A percentile compares a stretch with the other conserved stretches of the same genome.
Evolutionary conservation across 2,329 filamentous ascomycete genomes (phyloP).

Genomic region (Arthrinium puccinioides): DNA sequence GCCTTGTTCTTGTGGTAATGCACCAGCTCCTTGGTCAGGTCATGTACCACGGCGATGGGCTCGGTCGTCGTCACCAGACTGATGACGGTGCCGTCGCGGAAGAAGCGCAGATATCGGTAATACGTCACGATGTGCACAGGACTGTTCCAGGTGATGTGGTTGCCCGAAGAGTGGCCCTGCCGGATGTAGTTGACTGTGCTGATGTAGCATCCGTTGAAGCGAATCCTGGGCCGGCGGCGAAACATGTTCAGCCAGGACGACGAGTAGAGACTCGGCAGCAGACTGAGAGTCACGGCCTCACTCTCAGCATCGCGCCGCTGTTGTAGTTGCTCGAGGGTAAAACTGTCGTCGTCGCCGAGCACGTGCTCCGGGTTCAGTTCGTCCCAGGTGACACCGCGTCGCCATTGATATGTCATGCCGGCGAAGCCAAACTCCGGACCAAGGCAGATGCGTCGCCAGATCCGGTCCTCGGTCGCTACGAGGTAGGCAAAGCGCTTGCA

Average conservation of each 20-base stretch:
- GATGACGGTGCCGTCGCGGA: conserved; percentile 79
- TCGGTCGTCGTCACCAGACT: conserved; percentile 75
- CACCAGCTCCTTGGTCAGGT: conserved; percentile 67
- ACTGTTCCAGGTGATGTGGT: conserved; percentile 66
- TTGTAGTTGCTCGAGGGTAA: conserved; percentile 29
- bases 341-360: conserved; percentile 17
- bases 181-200: conserved; percentile 93
- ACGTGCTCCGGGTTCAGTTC: conserved; percentile 29
- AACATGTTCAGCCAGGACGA: conserved; percentile 64
- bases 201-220: conserved; percentile 96
- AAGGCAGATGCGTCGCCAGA: conserved; percentile 75
- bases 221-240: conserved; percentile 72
- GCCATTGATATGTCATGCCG: conserved; percentile 77
- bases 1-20: conserved; percentile 31
- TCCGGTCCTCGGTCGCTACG: conserved; percentile 71
- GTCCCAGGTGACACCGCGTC: conserved; percentile 51
- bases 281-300: conserved; percentile 28
- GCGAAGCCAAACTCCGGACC: conserved; percentile 69
- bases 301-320: conserved; percentile 24
- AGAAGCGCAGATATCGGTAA: conserved; percentile 93
- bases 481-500: conserved; percentile 86
- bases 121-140: conserved; percentile 96
- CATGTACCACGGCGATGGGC: conserved; percentile 79
- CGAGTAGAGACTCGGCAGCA: conserved; percentile 36
- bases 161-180: conserved; percentile 64